Evolutionary conservation across 228 moss, liverwort and hornwort genomes (phyloP).

Genomic region (Sphagnum magellanicum): DNA sequence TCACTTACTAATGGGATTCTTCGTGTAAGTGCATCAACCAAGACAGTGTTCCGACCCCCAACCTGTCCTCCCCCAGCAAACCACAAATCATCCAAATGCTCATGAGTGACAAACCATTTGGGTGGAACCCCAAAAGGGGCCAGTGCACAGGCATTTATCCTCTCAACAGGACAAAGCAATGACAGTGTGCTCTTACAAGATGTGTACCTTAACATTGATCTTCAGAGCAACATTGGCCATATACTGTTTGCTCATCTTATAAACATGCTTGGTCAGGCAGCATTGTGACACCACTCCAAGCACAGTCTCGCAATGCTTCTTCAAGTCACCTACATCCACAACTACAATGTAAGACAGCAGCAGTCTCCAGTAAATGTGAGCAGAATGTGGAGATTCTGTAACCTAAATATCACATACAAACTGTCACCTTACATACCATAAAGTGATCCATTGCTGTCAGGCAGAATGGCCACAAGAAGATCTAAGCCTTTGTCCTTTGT

Average conservation of each 20-base stretch:
- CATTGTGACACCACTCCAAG: conserved; percentile 95
- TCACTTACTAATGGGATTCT: conserved; percentile 96
- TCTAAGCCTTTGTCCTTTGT: conserved; percentile 72
- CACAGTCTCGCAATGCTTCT: conserved; percentile 93
- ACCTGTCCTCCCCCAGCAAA: conserved; percentile 32
- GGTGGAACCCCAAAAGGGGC: not conserved
- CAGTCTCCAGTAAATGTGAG: no score
- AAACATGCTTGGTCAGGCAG: conserved; percentile 92
- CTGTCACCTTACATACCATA: conserved; percentile 43
- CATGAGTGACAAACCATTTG: not conserved
- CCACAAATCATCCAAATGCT: not conserved
- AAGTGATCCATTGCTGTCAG: conserved; percentile 85
- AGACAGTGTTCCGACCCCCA: conserved; percentile 90
- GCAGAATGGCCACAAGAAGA: conserved; percentile 81
- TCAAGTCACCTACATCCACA: conserved; percentile 59
- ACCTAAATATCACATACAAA: no score
- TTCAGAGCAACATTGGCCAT: conserved; percentile 92
- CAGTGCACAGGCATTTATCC: not conserved
- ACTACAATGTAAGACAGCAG: no score
- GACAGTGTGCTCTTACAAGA: not conserved
- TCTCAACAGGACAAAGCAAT: not conserved
- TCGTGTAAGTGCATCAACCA: conserved; percentile 79
- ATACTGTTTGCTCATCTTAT: conserved; percentile 94
- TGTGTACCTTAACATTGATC: conserved; percentile 83
- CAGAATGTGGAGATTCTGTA: no score